Percentiles rank a stretch among this genome's conserved stretches.
phyloP scores from a whole-genome alignment of 345 rosid species.

The Eutrema japonicum region DNA sequence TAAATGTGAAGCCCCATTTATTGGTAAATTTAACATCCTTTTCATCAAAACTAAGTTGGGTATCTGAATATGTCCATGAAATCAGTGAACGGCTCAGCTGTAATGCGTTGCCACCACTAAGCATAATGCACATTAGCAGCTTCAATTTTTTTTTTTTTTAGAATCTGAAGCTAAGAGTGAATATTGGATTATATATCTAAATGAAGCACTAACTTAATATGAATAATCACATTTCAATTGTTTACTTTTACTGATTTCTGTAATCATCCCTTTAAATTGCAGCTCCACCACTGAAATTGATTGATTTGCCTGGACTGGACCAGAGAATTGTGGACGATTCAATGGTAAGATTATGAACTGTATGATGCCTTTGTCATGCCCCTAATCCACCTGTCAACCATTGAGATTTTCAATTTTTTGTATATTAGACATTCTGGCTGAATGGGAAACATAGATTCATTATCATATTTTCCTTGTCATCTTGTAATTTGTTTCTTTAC shows the following conservation, averaged over 20 bases:
- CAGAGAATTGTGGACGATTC: slow-evolving; percentile 90
- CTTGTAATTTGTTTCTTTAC: slow-evolving; percentile 8
- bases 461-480: slow-evolving; percentile 21
- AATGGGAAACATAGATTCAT: slow-evolving; percentile 14
- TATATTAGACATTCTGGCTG: slow-evolving; percentile 16
- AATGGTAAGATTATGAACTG: slow-evolving; percentile 57
- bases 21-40: slow-evolving; percentile 7
- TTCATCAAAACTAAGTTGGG: slow-evolving; percentile 7
- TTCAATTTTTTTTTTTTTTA: background rate
- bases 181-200: slow-evolving; percentile 10
- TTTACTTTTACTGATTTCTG: slow-evolving; percentile 2
- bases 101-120: background rate
- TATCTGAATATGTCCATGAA: slow-evolving; percentile 2
- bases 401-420: slow-evolving; percentile 4
- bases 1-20: background rate
- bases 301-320: slow-evolving; percentile 96
- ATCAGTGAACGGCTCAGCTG: slow-evolving; percentile 22
- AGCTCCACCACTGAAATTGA: slow-evolving; percentile 92
- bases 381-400: slow-evolving; percentile 9
- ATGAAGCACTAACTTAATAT: slow-evolving; percentile 9
- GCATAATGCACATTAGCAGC: slow-evolving; percentile 8
- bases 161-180: slow-evolving; percentile 12
- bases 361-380: slow-evolving; percentile 19
- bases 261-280: slow-evolving; percentile 39
- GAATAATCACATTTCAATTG: background rate